These are phyloP conservation scores for Pichia eremophila DNA, from an alignment of 805 yeast species.

Conservation along the genomic window DNA sequence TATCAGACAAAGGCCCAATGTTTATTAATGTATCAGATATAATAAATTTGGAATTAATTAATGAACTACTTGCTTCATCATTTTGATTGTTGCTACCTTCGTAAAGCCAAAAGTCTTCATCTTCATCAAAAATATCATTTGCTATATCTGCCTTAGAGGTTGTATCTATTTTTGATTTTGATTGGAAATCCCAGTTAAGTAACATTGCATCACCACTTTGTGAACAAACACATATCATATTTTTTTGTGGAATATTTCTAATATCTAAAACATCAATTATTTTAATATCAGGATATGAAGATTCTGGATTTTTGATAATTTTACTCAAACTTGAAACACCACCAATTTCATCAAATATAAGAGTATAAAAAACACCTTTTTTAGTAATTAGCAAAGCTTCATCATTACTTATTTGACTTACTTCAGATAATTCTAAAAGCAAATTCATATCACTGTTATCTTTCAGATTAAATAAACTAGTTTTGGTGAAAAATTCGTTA, in stretches of 20 bases:
- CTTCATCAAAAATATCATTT: conserved; percentile 22
- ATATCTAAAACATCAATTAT: conserved; percentile 31
- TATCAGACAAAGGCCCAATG: conserved; percentile 64
- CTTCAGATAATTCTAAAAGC: conserved; percentile 43
- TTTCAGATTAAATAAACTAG: conserved; percentile 30
- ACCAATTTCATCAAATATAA: conserved; percentile 26
- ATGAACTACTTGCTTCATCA: conserved; percentile 6
- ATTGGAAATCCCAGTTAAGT: conserved; percentile 27
- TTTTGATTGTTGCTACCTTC: conserved; percentile 12
- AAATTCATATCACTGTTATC: conserved; percentile 46
- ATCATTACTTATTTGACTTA: conserved; percentile 24
- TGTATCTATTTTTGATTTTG: conserved; percentile 14
- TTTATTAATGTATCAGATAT: conserved; percentile 47
- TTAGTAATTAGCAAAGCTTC: conserved; percentile 33
- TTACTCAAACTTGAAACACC: conserved; percentile 27
- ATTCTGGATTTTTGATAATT: conserved; percentile 14
- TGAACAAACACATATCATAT: conserved; percentile 50
- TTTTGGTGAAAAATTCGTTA: conserved; percentile 40
- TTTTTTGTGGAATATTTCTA: conserved; percentile 30
- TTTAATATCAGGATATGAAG: conserved; percentile 16
- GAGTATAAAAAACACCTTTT: conserved; percentile 33
- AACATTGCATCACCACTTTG: conserved; percentile 51
- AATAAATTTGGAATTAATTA: conserved; percentile 29
- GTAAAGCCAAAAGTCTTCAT: conserved; percentile 37
- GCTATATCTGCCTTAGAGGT: conserved; percentile 7